Evolutionary conservation across 1,284 basidiomycete species (phyloP), one percentile per base, ranked within the genome.

Genomic region (Pyrrhoderma noxium): DNA sequence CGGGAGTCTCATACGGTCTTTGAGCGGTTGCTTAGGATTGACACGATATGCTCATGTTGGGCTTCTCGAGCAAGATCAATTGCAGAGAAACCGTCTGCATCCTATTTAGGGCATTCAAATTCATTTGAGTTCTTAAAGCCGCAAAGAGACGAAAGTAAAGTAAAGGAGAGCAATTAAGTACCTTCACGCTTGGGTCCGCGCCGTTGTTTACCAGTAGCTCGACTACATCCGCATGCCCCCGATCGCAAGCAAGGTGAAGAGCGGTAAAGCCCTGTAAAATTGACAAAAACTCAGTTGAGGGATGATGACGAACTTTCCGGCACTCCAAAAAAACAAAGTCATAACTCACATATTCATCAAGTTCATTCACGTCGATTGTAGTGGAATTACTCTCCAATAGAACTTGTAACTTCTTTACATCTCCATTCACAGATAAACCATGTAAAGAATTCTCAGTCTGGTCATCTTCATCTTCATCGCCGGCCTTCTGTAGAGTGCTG

Each of bases 241-340:
- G 73, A 62, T 95, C 92, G 16, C 81, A 80, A 1, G 92, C 91
- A 0, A 94, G 73, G 61, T 95, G 92, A 21, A 95, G 65, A 11
- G 91, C 75, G 0, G 91, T 88, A 63, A 89, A 93, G 31, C 88
- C 91, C 89, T 93, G 62, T 2, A 57, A 16, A 37, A 9, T 37
- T 31, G 27, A 14, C n/a, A 40, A 40, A 31, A 19, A 11, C 19
- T 8, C n/a, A 45, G 3, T 39, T 42, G 8, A 51, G 23, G n/a
- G n/a, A n/a, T n/a, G n/a, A 22, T 25, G 18, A 41, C 27, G 43
- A 55, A 46, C 14, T 34, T 51, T 11, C 31, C 23, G 27, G 9
- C 18, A 40, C 23, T 34, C 16, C 11, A n/a, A 11, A 37, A n/a
- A n/a, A 4, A 53, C 23, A 21, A 34, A 48, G n/a, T 18, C n/a